Evolutionary conservation across 106 monocot species (phyloP).

Genomic region (Ottelia alismoides): DNA sequence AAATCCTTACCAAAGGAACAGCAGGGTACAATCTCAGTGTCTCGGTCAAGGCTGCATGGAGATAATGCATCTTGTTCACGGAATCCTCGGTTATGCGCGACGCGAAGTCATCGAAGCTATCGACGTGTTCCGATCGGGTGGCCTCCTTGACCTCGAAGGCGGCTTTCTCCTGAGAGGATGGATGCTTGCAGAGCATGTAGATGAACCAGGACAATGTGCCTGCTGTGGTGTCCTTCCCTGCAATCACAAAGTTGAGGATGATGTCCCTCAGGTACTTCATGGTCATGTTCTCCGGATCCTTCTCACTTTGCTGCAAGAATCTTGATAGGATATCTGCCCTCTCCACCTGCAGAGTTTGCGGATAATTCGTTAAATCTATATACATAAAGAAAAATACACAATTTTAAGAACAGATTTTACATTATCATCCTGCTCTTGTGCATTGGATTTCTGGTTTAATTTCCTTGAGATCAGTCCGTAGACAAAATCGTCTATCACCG

Average conservation of each 20-base stretch:
- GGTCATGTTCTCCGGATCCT: conserved; percentile 1
- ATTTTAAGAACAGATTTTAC: too few species aligned
- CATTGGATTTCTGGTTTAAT: not conserved
- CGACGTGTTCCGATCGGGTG: too few species aligned
- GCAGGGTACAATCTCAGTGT: too few species aligned
- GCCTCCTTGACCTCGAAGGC: not conserved
- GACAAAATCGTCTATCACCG: conserved; percentile 1
- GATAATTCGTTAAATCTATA: not conserved
- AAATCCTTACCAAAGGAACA: too few species aligned
- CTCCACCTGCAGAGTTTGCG: not conserved
- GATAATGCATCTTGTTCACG: too few species aligned
- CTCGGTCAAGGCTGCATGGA: too few species aligned
- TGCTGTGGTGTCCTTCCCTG: conserved; percentile 4
- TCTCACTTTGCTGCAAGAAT: conserved; percentile 2
- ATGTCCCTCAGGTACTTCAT: conserved; percentile 1
- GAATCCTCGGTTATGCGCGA: not conserved
- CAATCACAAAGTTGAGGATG: too few species aligned
- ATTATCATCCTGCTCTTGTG: not conserved
- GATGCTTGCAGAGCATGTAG: conserved; percentile 8
- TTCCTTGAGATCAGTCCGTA: not conserved
- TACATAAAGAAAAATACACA: not conserved
- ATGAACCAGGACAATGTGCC: conserved; percentile 5
- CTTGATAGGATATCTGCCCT: conserved; percentile 2
- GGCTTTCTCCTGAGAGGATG: conserved; percentile 1
- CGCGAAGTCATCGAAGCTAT: not conserved